Conservation (phyloP, 108 stramenopile genomes). For the Nannochloropsis salina region DNA sequence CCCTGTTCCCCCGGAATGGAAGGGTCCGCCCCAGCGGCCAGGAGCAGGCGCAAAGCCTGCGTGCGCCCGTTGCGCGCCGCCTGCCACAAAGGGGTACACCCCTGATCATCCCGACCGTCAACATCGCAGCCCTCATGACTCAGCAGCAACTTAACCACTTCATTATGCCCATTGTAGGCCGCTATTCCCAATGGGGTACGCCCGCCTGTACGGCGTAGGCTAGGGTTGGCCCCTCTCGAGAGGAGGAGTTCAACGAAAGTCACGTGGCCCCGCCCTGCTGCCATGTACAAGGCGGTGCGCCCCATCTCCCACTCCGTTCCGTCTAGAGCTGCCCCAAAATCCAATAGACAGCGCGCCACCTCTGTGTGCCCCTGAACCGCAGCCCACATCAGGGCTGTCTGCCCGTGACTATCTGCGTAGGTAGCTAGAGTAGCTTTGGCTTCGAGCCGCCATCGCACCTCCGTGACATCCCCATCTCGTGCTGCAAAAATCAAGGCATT, state of each 20-base stretch:
- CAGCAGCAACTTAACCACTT: constrained; percentile 1
- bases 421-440: constrained; percentile 7
- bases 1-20: not conserved
- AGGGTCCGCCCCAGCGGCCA: not conserved
- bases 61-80: not conserved
- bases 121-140: not conserved
- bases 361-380: not conserved
- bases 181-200: not conserved
- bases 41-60: not conserved
- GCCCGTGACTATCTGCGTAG: constrained; percentile 11
- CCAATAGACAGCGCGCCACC: not conserved
- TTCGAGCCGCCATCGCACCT: not conserved
- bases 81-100: not conserved
- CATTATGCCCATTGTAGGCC: constrained; percentile 16
- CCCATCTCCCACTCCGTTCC: not conserved
- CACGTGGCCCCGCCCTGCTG: not conserved
- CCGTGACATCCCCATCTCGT: not conserved
- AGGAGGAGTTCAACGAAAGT: not conserved
- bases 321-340: not conserved
- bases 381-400: not conserved
- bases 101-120: constrained; percentile 15
- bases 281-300: constrained; percentile 5
- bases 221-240: not conserved
- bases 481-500: constrained; percentile 13
- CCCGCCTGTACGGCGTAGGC: not conserved